These are phyloP conservation scores for Pseudoneurospora amorphoporcata DNA, from an alignment of 495 filamentous ascomycete genomes.

Conservation along the genomic window DNA sequence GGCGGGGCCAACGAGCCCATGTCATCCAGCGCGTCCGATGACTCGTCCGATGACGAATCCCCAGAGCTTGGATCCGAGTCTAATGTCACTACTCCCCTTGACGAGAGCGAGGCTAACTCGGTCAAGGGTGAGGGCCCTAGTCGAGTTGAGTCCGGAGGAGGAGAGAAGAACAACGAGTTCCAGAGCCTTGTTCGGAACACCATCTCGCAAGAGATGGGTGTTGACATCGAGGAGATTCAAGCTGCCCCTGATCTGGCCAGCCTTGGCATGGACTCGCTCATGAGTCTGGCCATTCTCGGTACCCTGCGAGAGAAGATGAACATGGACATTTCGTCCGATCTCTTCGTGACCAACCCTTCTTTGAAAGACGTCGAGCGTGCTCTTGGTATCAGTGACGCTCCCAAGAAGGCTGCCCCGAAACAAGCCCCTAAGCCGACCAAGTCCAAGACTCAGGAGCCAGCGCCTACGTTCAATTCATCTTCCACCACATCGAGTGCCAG, in stretches of 20 bases:
- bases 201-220: constrained; percentile 59
- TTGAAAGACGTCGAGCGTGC: constrained; percentile 37
- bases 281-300: constrained; percentile 46
- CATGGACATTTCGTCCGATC: constrained; percentile 35
- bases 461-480: constrained; percentile 6
- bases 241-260: constrained; percentile 40
- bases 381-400: constrained; percentile 32
- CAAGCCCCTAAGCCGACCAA: constrained; percentile 25
- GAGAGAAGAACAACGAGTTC: constrained; percentile 28
- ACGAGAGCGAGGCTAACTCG: constrained; percentile 34
- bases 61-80: constrained; percentile 36
- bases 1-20: constrained; percentile 21
- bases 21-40: constrained; percentile 19
- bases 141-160: constrained; percentile 7
- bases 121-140: constrained; percentile 23
- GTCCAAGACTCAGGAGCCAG: constrained; percentile 13
- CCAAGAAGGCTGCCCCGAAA: constrained; percentile 21
- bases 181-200: constrained; percentile 45
- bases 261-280: constrained; percentile 53
- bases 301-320: constrained; percentile 49
- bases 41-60: constrained; percentile 30
- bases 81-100: constrained; percentile 36
- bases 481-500: not conserved
- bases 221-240: constrained; percentile 52
- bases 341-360: constrained; percentile 36